Base-by-base conservation (phyloP, 805 yeast species). In the Geotrichum ghanense region DNA sequence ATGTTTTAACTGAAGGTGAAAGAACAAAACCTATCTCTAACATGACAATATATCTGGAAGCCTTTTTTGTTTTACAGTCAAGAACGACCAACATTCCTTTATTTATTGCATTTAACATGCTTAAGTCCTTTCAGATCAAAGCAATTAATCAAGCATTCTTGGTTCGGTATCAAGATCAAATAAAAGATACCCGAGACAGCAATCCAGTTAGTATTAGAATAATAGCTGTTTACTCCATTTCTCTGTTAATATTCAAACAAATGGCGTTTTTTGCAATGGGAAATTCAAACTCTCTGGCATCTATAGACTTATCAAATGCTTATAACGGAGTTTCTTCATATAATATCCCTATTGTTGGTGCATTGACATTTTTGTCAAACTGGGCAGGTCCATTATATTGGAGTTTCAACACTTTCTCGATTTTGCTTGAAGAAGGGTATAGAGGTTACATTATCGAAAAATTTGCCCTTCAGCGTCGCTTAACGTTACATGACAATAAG, bases 261-360 rank as follows among this genome's bases (percentile, higher is more conserved):
- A 67, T 87, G 39, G 67, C 88, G 0, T 92, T 90, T 60, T 92
- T 85, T 66, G 84, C 85, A 19, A 72, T 83, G 60, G 97, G 97
- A 0, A 86, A 85, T 44, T 88, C 97, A 0, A 92, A 92, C 58
- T 86, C 95, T 35, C 72, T 92, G 54, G 90, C 97, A 0, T 82
- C 97, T 0, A 79, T 92, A 20, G 97, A 90, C 56, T 70, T 92
- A 21, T 78, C 95, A 0, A 89, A 90, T 60, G 89, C 96, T 0
- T 92, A 92, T 63, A 90, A 90, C 59, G 98, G 98, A 0, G 70
- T 89, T 5, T 64, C 76, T 0, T 73, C 76, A 41, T 92, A 87
- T 58, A 76, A 81, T 52, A 73, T 89, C 20, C 54, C 75, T 5
- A 59, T 75, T 2, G 95, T 90, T 3, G 95, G 95, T 0, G 23